Base-by-base conservation (phyloP, 1,139 yeast genomes). In the Yamadazyma jaroonii region DNA sequence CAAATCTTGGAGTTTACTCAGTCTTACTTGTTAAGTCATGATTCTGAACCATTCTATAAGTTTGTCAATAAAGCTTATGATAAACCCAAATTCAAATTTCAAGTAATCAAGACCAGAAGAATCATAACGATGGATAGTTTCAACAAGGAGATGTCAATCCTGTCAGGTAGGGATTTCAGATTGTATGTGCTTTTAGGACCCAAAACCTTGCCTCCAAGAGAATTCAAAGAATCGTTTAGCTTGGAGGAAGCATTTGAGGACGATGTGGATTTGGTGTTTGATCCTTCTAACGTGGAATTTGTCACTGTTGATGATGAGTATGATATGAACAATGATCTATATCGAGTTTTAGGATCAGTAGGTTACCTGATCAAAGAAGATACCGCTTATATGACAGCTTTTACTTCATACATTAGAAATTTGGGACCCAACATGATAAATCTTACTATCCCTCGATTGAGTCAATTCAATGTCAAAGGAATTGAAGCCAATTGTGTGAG, bases 1-100 rank as follows among this genome's bases (percentile, higher is more conserved):
- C 37, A 33, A 23, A 25, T 37, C 14, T 4, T 37, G 1, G 27
- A 31, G 11, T 20, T 37, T 17, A 22, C 35, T 2, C 27, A 25
- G 22, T 14, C 25, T 4, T 23, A 34, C 23, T 13, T 34, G 3
- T 13, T 9, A 4, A 29, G 15, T 9, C 23, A 23, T 14, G 35
- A 34, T 12, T 13, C 17, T 15, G 26, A 25, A 9, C 35, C 43
- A 8, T 32, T 35, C 9, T 6, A 10, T 6, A 35, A 31, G 23
- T 35, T 46, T n/a, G 48, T 68, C 43, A 80, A 79, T 51, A 62
- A 62, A 36, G 77, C 79, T 0, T 79, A 79, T 47, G 62, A 68
- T 41, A 68, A 72, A 41, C 67, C 71, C 3, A 60, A 72, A 37
- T 59, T 46, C 49, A 67, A 64, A 44, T 79, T 57, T 49, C 61